Conservation (phyloP, 352 stramenopile species). For the Globisporangium cederbergense region DNA sequence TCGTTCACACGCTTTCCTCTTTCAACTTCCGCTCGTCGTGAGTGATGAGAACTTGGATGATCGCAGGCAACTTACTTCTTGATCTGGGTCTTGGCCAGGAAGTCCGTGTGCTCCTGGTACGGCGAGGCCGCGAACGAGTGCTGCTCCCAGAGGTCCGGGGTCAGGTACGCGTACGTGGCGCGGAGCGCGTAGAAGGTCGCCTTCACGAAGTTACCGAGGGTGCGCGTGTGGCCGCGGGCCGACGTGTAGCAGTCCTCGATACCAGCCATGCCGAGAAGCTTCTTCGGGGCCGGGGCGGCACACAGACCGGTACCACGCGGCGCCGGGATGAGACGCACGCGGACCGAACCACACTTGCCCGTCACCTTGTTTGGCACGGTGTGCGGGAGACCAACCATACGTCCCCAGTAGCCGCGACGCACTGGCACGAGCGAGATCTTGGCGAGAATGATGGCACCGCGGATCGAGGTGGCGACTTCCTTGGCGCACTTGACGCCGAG, state of each 20-base stretch:
- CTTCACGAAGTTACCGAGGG: conserved; percentile 99
- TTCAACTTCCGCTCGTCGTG: conserved; percentile 20
- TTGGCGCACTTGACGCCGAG: conserved; percentile 99
- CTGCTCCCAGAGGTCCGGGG: conserved; percentile 98
- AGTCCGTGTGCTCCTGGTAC: conserved; percentile 99
- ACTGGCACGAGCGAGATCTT: conserved; percentile 99
- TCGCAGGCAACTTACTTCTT: conserved; percentile 71
- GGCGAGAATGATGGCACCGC: conserved; percentile 98
- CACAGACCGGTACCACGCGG: conserved; percentile 99
- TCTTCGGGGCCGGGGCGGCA: conserved; percentile 97
- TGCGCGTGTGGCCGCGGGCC: conserved; percentile 97
- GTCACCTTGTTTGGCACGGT: conserved; percentile 99
- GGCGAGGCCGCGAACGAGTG: conserved; percentile 90
- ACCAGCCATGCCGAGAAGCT: conserved; percentile 98
- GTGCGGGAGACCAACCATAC: conserved; percentile 93
- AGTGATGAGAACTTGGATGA: conserved; percentile 8
- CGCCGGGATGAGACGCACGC: conserved; percentile 98
- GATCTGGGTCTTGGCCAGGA: conserved; percentile 95
- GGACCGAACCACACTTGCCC: conserved; percentile 99
- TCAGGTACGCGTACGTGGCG: conserved; percentile 98
- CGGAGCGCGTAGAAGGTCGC: conserved; percentile 98
- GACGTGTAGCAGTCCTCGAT: conserved; percentile 98
- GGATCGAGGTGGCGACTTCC: conserved; percentile 99
- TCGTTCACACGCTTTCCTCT: conserved; percentile 84
- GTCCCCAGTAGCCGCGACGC: conserved; percentile 98